phyloP scores from a whole-genome alignment of 192 early-diverging fungal genomes.

The Coemansia sp. region DNA sequence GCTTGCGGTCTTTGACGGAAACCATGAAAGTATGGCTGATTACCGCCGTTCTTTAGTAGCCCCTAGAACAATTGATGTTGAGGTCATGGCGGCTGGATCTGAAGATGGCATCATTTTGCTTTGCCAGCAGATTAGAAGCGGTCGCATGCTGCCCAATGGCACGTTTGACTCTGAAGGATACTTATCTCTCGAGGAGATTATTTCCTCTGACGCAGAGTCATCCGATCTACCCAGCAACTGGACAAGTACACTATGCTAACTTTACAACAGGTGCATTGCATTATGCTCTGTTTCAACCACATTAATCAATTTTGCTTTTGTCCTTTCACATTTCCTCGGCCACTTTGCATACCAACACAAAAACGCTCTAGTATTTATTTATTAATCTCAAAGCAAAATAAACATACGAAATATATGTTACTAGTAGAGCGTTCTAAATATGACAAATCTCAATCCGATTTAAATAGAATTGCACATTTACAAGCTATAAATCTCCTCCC shows the following conservation, averaged over 20 bases:
- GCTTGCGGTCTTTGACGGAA: background rate
- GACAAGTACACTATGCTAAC: background rate
- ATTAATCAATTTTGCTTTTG: too few species aligned
- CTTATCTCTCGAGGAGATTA: slow-evolving; percentile 38
- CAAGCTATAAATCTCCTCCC: too few species aligned
- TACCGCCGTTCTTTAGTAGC: background rate
- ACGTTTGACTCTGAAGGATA: slow-evolving; percentile 11
- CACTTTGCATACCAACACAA: too few species aligned
- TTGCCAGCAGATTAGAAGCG: slow-evolving; percentile 13
- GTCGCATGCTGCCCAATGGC: background rate
- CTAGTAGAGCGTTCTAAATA: too few species aligned
- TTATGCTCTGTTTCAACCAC: too few species aligned
- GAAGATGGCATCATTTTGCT: slow-evolving; percentile 34
- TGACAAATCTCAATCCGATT: too few species aligned
- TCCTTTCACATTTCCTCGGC: too few species aligned
- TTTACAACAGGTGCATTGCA: too few species aligned
- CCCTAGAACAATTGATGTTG: slow-evolving; percentile 4
- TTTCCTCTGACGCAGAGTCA: slow-evolving; percentile 35
- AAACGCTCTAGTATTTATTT: too few species aligned
- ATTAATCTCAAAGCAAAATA: too few species aligned
- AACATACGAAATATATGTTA: too few species aligned
- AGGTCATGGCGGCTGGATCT: slow-evolving; percentile 30
- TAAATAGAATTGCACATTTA: too few species aligned
- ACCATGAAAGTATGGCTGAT: background rate
- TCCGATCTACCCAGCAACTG: slow-evolving; percentile 10